These are phyloP conservation scores for Bolboschoenoplectus hybrid DNA, from an alignment of 202 grass and related monocot genomes.

Conservation along the genomic window DNA sequence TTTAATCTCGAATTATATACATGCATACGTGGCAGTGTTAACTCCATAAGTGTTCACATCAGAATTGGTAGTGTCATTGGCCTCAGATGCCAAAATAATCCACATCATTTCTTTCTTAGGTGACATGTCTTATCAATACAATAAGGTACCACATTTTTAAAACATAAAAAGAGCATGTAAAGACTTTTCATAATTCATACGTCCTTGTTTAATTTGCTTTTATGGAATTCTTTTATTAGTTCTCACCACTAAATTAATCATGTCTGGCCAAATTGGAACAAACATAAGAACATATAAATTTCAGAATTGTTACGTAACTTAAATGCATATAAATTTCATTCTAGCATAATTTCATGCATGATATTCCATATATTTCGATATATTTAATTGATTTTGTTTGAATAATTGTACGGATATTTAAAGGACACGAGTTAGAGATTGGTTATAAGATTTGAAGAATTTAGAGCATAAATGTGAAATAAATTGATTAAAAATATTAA, in stretches of 20 bases:
- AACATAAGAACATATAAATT: no score
- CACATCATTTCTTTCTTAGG: background rate
- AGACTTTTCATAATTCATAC: background rate
- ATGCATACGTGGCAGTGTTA: background rate
- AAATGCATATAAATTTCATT: no score
- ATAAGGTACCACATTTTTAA: background rate
- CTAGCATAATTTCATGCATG: no score
- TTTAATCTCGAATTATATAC: background rate
- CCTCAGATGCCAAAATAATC: background rate
- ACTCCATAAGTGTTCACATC: slow-evolving; percentile 11
- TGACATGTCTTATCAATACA: slow-evolving; percentile 6
- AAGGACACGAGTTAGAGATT: no score
- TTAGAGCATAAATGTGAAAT: no score
- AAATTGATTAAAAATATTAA: no score
- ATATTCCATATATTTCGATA: no score
- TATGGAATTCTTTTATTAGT: background rate
- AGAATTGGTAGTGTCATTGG: background rate
- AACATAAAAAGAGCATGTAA: background rate
- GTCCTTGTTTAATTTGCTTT: background rate
- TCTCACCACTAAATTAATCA: background rate
- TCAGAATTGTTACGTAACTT: no score
- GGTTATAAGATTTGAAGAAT: no score
- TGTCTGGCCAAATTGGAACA: background rate
- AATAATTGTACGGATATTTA: no score
- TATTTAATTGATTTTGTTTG: no score